Evolutionary conservation across 352 stramenopile genomes (phyloP), one percentile per base, ranked within the genome.

Genomic region (Phytophthora agathidicida): DNA sequence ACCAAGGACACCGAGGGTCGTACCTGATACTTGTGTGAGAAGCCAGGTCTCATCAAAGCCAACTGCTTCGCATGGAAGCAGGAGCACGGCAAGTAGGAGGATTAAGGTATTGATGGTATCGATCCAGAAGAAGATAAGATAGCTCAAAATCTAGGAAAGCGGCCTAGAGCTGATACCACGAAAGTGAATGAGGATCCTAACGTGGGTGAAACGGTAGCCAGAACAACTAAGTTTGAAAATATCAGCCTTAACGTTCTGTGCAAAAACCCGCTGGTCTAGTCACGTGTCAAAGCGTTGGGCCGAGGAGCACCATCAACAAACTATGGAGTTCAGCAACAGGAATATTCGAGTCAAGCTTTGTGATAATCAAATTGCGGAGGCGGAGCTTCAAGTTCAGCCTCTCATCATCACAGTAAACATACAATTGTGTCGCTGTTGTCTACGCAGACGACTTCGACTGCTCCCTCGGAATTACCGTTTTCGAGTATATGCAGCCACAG

Each of bases 151-250:
- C n/a, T n/a, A n/a, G 37, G 55, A 65, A 58, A 65, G 45, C 45
- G 42, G 8, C 13, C 5, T 17, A 43, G 9, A 43, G 11, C 17
- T n/a, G n/a, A n/a, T 46, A 37, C 41, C 51, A 52, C 51, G 41
- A 36, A 30, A 60, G 39, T 60, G 43, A 48, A 46, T 27, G 51
- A 60, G 51, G 51, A 23, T 45, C 51, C 51, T 60, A 41, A 13
- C 13, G 31, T 37, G 31, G 13, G 7, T 5, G 11, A 37, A 13
- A 37, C 7, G 5, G 24, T 36, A 23, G n/a, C 23, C 28, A 33
- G 43, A 51, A 31, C 27, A 5, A 3, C 16, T 51, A 51, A 41
- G 28, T 39, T 26, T 37, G 43, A 51, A 4, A 48, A 36, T 48
- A 36, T 27, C 41, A 48, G 7, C 28, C 28, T 50, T 45, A 57